phyloP scores from a whole-genome alignment of 2,329 filamentous ascomycete genomes.

The Penicillium sp. region DNA sequence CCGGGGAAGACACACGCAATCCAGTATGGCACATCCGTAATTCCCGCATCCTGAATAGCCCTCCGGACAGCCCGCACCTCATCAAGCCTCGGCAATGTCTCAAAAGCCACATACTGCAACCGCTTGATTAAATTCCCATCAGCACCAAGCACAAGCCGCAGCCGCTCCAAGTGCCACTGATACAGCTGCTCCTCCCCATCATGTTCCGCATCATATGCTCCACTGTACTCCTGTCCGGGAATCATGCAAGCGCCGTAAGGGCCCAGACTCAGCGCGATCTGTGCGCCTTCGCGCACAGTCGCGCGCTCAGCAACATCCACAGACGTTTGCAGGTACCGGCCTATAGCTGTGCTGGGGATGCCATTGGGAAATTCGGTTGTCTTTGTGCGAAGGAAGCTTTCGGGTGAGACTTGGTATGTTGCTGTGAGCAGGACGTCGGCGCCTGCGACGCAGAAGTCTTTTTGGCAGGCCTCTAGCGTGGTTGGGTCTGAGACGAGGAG shows the following conservation, averaged over 20 bases:
- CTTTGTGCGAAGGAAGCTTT: slow-evolving; percentile 56
- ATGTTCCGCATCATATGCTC: slow-evolving; percentile 56
- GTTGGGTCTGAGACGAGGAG: slow-evolving; percentile 57
- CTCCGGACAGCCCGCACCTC: slow-evolving; percentile 58
- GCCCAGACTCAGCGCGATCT: slow-evolving; percentile 59
- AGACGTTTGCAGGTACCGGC: slow-evolving; percentile 42
- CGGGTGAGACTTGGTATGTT: slow-evolving; percentile 64
- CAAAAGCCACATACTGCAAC: slow-evolving; percentile 60
- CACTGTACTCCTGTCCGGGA: slow-evolving; percentile 64
- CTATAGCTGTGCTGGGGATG: slow-evolving; percentile 42
- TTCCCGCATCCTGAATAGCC: slow-evolving; percentile 26
- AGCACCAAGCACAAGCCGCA: slow-evolving; percentile 51
- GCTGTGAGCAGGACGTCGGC: slow-evolving; percentile 65
- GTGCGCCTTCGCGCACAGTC: slow-evolving; percentile 18
- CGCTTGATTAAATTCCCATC: slow-evolving; percentile 41
- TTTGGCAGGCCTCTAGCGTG: slow-evolving; percentile 57
- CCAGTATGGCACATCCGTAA: slow-evolving; percentile 52
- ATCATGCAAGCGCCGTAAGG: slow-evolving; percentile 68
- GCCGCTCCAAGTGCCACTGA: slow-evolving; percentile 58
- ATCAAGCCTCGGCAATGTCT: slow-evolving; percentile 64
- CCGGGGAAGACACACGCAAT: slow-evolving; percentile 63
- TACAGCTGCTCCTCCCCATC: slow-evolving; percentile 46
- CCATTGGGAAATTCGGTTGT: slow-evolving; percentile 46
- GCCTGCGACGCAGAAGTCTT: slow-evolving; percentile 56
- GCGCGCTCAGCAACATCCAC: slow-evolving; percentile 39